Evolutionary conservation across 2,329 filamentous ascomycete species (phyloP).

Genomic region (Aureobasidium sp.): DNA sequence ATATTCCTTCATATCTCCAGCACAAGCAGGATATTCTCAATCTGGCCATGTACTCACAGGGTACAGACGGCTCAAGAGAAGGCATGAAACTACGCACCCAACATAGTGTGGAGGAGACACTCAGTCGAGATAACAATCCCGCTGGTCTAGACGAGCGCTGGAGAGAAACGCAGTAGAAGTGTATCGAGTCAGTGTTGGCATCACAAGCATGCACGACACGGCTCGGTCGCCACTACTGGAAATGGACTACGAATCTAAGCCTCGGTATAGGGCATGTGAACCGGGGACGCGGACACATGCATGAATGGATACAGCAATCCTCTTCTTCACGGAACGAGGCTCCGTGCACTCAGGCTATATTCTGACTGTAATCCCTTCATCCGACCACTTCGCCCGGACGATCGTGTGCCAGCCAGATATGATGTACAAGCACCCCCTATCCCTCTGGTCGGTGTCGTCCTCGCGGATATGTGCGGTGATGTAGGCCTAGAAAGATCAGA

Average conservation of each 20-base stretch:
- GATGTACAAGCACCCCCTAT: background rate
- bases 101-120: slow-evolving; percentile 25
- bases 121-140: slow-evolving; percentile 15
- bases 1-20: slow-evolving; percentile 18
- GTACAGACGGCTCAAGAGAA: slow-evolving; percentile 21
- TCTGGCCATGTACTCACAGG: slow-evolving; percentile 42
- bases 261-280: background rate
- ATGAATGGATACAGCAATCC: background rate
- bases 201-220: background rate
- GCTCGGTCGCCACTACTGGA: background rate
- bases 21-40: slow-evolving; percentile 31
- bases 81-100: slow-evolving; percentile 35
- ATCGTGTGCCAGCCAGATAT: background rate
- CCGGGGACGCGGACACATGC: background rate
- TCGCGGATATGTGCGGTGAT: too few species aligned
- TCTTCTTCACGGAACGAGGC: background rate
- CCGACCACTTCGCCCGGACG: background rate
- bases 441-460: too few species aligned
- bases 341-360: background rate
- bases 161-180: slow-evolving; percentile 18
- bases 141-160: slow-evolving; percentile 32
- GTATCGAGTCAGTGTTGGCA: background rate
- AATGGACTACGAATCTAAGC: background rate
- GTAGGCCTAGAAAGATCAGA: too few species aligned
- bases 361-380: background rate